Conservation (phyloP, 2,329 filamentous ascomycete genomes). For the Verticillium longisporum region DNA sequence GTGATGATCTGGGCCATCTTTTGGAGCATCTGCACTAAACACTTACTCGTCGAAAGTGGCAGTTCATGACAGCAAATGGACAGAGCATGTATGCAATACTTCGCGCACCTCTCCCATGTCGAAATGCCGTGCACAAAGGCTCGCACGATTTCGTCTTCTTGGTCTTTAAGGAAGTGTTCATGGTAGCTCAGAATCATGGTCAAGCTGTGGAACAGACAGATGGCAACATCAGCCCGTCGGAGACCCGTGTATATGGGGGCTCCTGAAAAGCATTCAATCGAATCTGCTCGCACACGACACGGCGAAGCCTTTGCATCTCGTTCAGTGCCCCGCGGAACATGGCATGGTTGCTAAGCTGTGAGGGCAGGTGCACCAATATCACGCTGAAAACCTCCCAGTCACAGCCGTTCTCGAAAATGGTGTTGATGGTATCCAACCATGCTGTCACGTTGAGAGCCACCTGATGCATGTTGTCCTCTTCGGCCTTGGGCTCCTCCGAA, state of each 20-base stretch:
- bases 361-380: slow-evolving; percentile 75
- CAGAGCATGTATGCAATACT: slow-evolving; percentile 88
- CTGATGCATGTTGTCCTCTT: slow-evolving; percentile 14
- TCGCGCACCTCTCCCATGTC: slow-evolving; percentile 78
- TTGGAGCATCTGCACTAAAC: slow-evolving; percentile 76
- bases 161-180: slow-evolving; percentile 70
- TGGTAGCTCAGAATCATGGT: slow-evolving; percentile 90
- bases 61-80: slow-evolving; percentile 94
- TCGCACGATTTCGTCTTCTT: slow-evolving; percentile 84
- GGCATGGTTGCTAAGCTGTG: slow-evolving; percentile 84
- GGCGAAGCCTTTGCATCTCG: slow-evolving; percentile 70
- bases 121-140: slow-evolving; percentile 82
- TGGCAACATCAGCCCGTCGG: slow-evolving; percentile 80
- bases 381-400: slow-evolving; percentile 95
- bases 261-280: slow-evolving; percentile 72
- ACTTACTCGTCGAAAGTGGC: slow-evolving; percentile 78
- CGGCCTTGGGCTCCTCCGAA: slow-evolving; percentile 10
- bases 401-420: slow-evolving; percentile 61
- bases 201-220: slow-evolving; percentile 80
- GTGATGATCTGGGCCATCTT: slow-evolving; percentile 97
- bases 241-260: slow-evolving; percentile 69
- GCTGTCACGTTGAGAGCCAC: slow-evolving; percentile 50
- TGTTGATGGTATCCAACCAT: slow-evolving; percentile 73
- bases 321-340: slow-evolving; percentile 69
- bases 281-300: slow-evolving; percentile 75